Percentiles rank a stretch among this genome's conserved stretches.
These are phyloP conservation scores for Escovopsis weberi DNA, from an alignment of 2,329 filamentous ascomycete genomes.

Conservation along the genomic window DNA sequence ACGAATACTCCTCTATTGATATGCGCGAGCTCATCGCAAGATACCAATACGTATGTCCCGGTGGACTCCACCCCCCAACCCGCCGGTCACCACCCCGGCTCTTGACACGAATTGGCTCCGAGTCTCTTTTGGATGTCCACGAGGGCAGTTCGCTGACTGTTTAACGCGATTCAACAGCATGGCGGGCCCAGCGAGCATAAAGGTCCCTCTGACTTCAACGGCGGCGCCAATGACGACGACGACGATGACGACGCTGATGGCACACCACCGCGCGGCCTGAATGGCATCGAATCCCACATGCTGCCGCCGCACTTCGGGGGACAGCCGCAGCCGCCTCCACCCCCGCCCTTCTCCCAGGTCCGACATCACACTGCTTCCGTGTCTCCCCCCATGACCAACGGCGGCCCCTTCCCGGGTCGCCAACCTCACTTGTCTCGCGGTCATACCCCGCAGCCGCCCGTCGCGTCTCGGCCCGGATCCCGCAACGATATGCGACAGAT, in stretches of 20 bases:
- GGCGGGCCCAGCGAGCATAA: slow-evolving; percentile 92
- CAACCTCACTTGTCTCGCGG: slow-evolving; percentile 39
- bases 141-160: too few species aligned
- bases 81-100: too few species aligned
- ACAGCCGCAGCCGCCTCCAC: slow-evolving; percentile 30
- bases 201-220: slow-evolving; percentile 81
- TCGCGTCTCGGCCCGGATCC: slow-evolving; percentile 54
- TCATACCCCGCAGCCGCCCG: slow-evolving; percentile 65
- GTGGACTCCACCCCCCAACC: too few species aligned
- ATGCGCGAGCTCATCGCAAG: slow-evolving; percentile 81
- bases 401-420: slow-evolving; percentile 49
- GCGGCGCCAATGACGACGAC: slow-evolving; percentile 74
- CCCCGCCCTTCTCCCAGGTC: slow-evolving; percentile 52
- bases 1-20: slow-evolving; percentile 90
- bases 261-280: slow-evolving; percentile 53
- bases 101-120: too few species aligned
- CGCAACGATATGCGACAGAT: slow-evolving; percentile 59
- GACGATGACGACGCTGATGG: slow-evolving; percentile 56
- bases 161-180: slow-evolving; percentile 42
- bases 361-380: slow-evolving; percentile 71
- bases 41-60: slow-evolving; percentile 70
- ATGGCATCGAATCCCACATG: slow-evolving; percentile 39
- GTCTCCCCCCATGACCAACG: slow-evolving; percentile 76
- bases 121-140: too few species aligned
- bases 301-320: slow-evolving; percentile 58